Conservation (phyloP, 129 eudicot genomes). For the Daucus carota region DH1_v3.0 NC_030388.2:22649501-22650000, state of each 20-base stretch:
- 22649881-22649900: not conserved
- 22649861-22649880: not conserved
- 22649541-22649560: conserved; percentile 5
- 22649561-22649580: conserved; percentile 28
- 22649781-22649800: conserved; percentile 45
- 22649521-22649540: not conserved
- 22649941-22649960: no score
- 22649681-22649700: conserved; percentile 44
- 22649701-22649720: conserved; percentile 34
- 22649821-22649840: conserved; percentile 8
- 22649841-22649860: not conserved
- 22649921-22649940: no score
- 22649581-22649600: conserved; percentile 4
- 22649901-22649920: no score
- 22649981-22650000: not conserved
- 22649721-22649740: conserved; percentile 17
- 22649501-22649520: not conserved
- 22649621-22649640: conserved; percentile 21
- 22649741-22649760: conserved; percentile 42
- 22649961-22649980: no score
- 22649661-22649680: conserved; percentile 38
- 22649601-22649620: conserved; percentile 29
- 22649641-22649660: conserved; percentile 19
- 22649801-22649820: conserved; percentile 33
- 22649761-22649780: conserved; percentile 43